phyloP scores from a whole-genome alignment of 2,329 filamentous ascomycete genomes.

The Penicillium sp. region DNA sequence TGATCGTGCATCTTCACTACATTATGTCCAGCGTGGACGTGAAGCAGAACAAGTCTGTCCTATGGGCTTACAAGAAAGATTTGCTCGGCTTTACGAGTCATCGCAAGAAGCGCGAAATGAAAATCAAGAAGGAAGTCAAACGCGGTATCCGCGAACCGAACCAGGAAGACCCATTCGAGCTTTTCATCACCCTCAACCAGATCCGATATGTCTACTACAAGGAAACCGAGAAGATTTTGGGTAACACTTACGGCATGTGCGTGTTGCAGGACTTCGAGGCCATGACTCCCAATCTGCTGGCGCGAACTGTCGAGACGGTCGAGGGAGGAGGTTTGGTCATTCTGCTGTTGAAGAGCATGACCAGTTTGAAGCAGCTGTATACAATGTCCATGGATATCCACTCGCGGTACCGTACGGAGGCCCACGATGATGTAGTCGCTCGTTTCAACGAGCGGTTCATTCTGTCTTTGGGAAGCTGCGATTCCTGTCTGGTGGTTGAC shows the following conservation, averaged over 20 bases:
- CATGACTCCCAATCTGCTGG: conserved; percentile 92
- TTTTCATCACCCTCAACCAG: conserved; percentile 93
- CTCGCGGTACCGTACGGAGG: conserved; percentile 91
- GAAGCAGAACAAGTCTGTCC: conserved; percentile 90
- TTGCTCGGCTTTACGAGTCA: conserved; percentile 92
- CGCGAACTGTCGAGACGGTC: conserved; percentile 93
- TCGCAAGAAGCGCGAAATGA: conserved; percentile 94
- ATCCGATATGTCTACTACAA: conserved; percentile 99
- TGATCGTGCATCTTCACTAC: conserved; percentile 90
- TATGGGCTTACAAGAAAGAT: conserved; percentile 99
- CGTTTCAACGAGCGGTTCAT: conserved; percentile 98
- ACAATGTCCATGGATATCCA: conserved; percentile 97
- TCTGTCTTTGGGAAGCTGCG: conserved; percentile 88
- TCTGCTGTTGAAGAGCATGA: conserved; percentile 91
- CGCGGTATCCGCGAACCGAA: conserved; percentile 89
- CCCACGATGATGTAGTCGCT: conserved; percentile 88
- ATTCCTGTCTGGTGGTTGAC: conserved; percentile 91
- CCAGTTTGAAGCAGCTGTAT: conserved; percentile 93
- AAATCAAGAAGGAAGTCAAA: conserved; percentile 98
- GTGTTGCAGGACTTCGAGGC: conserved; percentile 98
- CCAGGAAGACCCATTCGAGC: conserved; percentile 89
- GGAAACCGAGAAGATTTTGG: conserved; percentile 96
- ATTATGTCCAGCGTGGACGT: conserved; percentile 87
- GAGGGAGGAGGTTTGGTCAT: conserved; percentile 92
- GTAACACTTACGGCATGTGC: conserved; percentile 98